Evolutionary conservation across 2,329 filamentous ascomycete species (phyloP).

Genomic region (Alternaria gansuensis): DNA sequence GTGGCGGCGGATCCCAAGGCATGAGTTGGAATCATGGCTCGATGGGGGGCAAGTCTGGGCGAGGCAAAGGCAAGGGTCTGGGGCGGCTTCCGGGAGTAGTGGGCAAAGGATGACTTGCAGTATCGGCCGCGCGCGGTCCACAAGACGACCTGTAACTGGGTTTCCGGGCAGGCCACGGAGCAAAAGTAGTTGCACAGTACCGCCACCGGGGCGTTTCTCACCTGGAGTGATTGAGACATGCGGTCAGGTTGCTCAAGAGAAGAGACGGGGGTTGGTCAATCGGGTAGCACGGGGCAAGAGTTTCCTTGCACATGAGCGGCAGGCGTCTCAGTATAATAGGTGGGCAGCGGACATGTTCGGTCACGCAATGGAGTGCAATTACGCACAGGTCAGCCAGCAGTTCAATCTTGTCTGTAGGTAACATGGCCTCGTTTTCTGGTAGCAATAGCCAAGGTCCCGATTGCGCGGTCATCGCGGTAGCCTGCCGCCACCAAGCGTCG

Average conservation of each 20-base stretch:
- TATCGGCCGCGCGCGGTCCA: slow-evolving; percentile 39
- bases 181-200: slow-evolving; percentile 44
- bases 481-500: slow-evolving; percentile 36
- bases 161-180: slow-evolving; percentile 42
- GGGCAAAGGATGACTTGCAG: slow-evolving; percentile 55
- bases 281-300: slow-evolving; percentile 45
- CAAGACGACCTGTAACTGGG: slow-evolving; percentile 47
- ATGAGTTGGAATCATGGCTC: slow-evolving; percentile 43
- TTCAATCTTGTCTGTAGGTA: slow-evolving; percentile 40
- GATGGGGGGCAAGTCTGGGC: slow-evolving; percentile 43
- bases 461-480: slow-evolving; percentile 38
- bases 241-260: slow-evolving; percentile 35
- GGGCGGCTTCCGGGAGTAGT: slow-evolving; percentile 49
- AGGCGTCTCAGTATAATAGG: slow-evolving; percentile 41
- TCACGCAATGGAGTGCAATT: slow-evolving; percentile 34
- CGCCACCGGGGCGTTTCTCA: slow-evolving; percentile 43
- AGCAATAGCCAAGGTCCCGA: slow-evolving; percentile 45
- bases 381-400: slow-evolving; percentile 34
- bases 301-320: slow-evolving; percentile 38
- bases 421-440: slow-evolving; percentile 49
- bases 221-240: slow-evolving; percentile 51
- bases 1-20: slow-evolving; percentile 39
- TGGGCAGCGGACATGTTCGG: slow-evolving; percentile 49
- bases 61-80: slow-evolving; percentile 52
- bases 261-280: slow-evolving; percentile 36